Evolutionary conservation across 371 early-diverging fungal genomes (phyloP).

Genomic region (Haplosporangium sp.): DNA sequence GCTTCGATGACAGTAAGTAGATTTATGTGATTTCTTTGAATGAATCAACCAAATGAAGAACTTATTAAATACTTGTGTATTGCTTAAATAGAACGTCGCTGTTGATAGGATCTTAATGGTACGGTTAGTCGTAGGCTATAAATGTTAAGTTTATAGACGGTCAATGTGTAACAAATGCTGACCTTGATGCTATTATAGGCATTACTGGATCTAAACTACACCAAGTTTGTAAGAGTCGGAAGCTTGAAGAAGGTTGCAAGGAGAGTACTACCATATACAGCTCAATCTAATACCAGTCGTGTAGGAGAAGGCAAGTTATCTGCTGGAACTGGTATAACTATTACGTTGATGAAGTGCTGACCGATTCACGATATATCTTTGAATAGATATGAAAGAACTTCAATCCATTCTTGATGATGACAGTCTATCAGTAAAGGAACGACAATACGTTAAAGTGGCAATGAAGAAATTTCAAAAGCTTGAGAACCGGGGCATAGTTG

Average conservation of each 20-base stretch:
- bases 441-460: constrained; percentile 69
- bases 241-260: constrained; percentile 86
- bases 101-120: constrained; percentile 87
- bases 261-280: constrained; percentile 75
- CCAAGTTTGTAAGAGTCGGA: constrained; percentile 87
- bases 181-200: constrained; percentile 16
- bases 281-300: constrained; percentile 63
- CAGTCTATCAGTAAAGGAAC: constrained; percentile 64
- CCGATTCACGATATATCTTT: neutral
- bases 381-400: constrained; percentile 78
- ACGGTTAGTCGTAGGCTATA: neutral
- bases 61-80: neutral
- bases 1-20: constrained; percentile 70
- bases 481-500: constrained; percentile 64
- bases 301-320: constrained; percentile 58
- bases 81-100: constrained; percentile 74
- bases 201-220: constrained; percentile 78
- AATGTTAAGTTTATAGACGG: neutral
- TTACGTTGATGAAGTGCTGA: neutral
- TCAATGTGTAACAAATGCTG: neutral
- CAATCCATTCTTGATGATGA: constrained; percentile 76
- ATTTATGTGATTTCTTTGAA: neutral
- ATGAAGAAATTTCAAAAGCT: constrained; percentile 71
- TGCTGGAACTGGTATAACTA: neutral
- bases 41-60: neutral